phyloP scores from a whole-genome alignment of 2,329 filamentous ascomycete species.

The Teratosphaeriaceae sp. region DNA sequence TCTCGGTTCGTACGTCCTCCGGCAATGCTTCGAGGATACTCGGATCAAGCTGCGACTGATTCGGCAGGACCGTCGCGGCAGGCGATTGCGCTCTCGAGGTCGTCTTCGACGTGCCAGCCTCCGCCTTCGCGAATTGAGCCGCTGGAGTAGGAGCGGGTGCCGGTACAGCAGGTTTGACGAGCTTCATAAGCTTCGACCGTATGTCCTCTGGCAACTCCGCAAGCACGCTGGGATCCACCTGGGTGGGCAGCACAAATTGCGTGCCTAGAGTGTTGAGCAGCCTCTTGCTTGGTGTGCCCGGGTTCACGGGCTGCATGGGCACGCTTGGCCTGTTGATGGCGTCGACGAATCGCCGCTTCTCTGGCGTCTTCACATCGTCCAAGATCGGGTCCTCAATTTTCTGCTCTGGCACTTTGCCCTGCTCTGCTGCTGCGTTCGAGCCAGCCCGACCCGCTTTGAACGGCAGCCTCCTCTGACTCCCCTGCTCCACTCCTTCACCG shows the following conservation, averaged over 20 bases:
- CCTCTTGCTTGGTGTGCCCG: slow-evolving; percentile 49
- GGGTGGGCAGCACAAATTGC: slow-evolving; percentile 83
- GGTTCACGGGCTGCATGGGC: slow-evolving; percentile 27
- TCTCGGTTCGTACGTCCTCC: slow-evolving; percentile 75
- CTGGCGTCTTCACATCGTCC: slow-evolving; percentile 39
- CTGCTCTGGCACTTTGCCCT: slow-evolving; percentile 14
- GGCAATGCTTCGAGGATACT: slow-evolving; percentile 80
- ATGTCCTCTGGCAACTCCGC: slow-evolving; percentile 82
- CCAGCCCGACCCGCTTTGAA: slow-evolving; percentile 57
- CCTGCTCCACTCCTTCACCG: slow-evolving; percentile 48
- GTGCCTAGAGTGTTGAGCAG: slow-evolving; percentile 77
- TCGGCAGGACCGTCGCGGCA: slow-evolving; percentile 39
- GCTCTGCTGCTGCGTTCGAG: slow-evolving; percentile 26
- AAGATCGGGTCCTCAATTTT: slow-evolving; percentile 42
- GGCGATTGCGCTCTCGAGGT: slow-evolving; percentile 20
- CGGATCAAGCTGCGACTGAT: slow-evolving; percentile 73
- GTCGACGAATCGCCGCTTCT: slow-evolving; percentile 22
- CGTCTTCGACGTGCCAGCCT: neutral
- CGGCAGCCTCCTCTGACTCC: slow-evolving; percentile 71
- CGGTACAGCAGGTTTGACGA: slow-evolving; percentile 30
- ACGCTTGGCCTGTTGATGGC: slow-evolving; percentile 26
- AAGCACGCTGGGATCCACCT: slow-evolving; percentile 74
- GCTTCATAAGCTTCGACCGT: slow-evolving; percentile 63
- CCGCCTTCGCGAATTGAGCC: neutral
- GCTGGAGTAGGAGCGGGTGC: neutral